Percentiles rank a stretch among this genome's conserved stretches.
These are phyloP conservation scores for Boechera stricta DNA, from an alignment of 345 rosid genomes.

Conservation along the genomic window DNA sequence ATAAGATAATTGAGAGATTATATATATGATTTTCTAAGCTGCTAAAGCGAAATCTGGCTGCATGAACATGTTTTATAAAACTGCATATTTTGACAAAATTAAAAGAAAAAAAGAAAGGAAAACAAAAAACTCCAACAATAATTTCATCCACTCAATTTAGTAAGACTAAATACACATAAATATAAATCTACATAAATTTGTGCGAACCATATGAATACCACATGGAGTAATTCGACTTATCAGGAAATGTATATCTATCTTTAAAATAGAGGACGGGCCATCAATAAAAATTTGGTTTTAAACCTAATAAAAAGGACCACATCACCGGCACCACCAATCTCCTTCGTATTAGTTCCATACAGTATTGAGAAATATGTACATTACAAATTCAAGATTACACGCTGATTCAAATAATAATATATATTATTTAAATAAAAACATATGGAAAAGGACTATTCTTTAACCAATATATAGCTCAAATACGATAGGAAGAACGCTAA, in stretches of 20 bases:
- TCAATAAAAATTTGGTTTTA: slow-evolving; percentile 26
- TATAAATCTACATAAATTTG: neutral
- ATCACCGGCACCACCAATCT: slow-evolving; percentile 10
- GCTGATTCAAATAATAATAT: neutral
- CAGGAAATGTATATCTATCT: slow-evolving; percentile 37
- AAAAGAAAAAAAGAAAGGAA: neutral
- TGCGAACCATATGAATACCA: slow-evolving; percentile 35
- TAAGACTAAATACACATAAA: slow-evolving; percentile 5
- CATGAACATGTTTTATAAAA: slow-evolving; percentile 16
- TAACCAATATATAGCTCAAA: neutral
- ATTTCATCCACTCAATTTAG: slow-evolving; percentile 26
- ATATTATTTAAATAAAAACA: neutral
- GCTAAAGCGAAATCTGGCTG: neutral
- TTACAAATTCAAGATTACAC: slow-evolving; percentile 7
- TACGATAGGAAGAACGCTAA: slow-evolving; percentile 23
- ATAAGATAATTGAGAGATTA: neutral
- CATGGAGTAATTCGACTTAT: slow-evolving; percentile 33
- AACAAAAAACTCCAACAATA: neutral
- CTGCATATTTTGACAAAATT: neutral
- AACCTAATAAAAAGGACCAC: slow-evolving; percentile 31
- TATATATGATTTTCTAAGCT: neutral
- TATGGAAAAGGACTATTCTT: no score
- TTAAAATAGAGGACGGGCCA: slow-evolving; percentile 15
- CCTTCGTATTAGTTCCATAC: slow-evolving; percentile 6
- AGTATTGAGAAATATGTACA: slow-evolving; percentile 20